Percentiles rank a stretch among this genome's conserved stretches.
phyloP scores from a whole-genome alignment of 2,329 filamentous ascomycete genomes.

The Aspergillus intermedius region DNA sequence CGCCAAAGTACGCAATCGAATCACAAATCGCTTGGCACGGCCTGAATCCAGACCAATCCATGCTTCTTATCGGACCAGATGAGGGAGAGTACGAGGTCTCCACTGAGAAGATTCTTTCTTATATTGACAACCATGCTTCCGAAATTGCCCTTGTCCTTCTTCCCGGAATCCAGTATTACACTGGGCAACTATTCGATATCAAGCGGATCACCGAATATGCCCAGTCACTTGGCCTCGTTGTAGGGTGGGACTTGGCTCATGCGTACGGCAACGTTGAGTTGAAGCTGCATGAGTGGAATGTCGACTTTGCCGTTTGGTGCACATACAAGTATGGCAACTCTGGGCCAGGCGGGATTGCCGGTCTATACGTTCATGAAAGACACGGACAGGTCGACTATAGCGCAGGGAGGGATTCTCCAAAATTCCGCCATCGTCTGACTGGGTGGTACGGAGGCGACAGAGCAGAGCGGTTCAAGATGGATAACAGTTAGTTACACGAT shows the following conservation, averaged over 20 bases:
- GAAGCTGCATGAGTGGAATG: conserved; percentile 74
- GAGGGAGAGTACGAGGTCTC: conserved; percentile 53
- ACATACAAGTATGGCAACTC: conserved; percentile 90
- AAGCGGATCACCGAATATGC: conserved; percentile 69
- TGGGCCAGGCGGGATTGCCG: conserved; percentile 72
- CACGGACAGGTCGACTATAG: conserved; percentile 49
- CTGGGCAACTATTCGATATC: conserved; percentile 79
- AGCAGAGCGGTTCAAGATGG: conserved; percentile 70
- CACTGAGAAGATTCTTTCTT: conserved; percentile 62
- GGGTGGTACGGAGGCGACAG: conserved; percentile 85
- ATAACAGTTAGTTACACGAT: conserved; percentile 46
- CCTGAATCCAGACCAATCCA: conserved; percentile 57
- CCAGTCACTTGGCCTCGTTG: conserved; percentile 58
- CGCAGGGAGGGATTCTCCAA: conserved; percentile 35
- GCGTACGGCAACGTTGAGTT: conserved; percentile 75
- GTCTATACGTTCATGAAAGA: conserved; percentile 68
- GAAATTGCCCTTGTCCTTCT: conserved; percentile 70
- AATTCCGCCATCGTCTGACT: conserved; percentile 60
- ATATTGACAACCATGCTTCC: conserved; percentile 66
- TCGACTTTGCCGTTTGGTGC: conserved; percentile 88
- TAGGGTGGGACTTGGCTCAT: conserved; percentile 84
- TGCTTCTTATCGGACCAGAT: conserved; percentile 65
- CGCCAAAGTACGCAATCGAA: conserved; percentile 65
- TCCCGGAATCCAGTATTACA: conserved; percentile 87
- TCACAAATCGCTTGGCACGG: conserved; percentile 70